Percentiles rank a stretch among this genome's conserved stretches.
Evolutionary conservation across 2,329 filamentous ascomycete species (phyloP).

Genomic region (Cytospora chrysosperma): DNA sequence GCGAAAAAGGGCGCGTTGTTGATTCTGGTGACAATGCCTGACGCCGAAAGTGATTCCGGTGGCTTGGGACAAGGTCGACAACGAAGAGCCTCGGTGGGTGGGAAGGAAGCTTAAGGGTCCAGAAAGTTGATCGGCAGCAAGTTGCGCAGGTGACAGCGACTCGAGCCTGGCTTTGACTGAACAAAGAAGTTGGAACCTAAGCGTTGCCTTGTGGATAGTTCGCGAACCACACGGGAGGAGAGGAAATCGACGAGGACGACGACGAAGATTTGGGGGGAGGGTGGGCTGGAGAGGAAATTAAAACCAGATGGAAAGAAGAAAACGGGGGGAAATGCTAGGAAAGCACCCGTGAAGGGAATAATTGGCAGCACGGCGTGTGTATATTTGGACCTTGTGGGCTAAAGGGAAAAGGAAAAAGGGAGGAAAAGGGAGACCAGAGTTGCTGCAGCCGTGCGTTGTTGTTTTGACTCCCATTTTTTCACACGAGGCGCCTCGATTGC

Average conservation of each 20-base stretch:
- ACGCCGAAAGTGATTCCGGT: background rate
- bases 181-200: background rate
- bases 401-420: constrained; percentile 2
- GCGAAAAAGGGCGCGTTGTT: background rate
- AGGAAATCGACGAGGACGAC: background rate
- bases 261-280: background rate
- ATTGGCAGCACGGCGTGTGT: constrained; percentile 23
- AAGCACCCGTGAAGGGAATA: constrained; percentile 24
- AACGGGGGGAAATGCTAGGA: constrained; percentile 12
- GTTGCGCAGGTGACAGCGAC: background rate
- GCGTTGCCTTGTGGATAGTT: no score
- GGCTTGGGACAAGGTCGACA: background rate
- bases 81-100: background rate
- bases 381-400: constrained; percentile 22
- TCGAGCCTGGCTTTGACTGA: background rate
- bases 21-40: background rate
- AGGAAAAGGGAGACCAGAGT: constrained; percentile 5
- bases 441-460: constrained; percentile 20
- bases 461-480: constrained; percentile 21
- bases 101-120: background rate
- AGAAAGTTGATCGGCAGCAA: background rate
- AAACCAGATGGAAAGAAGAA: constrained; percentile 23
- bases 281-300: constrained; percentile 7
- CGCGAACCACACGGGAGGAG: background rate
- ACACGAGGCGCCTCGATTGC: background rate